Evolutionary conservation across 2,329 filamentous ascomycete genomes (phyloP), one percentile per base, ranked within the genome.

Genomic region (Coleophoma eucalyptorum): DNA sequence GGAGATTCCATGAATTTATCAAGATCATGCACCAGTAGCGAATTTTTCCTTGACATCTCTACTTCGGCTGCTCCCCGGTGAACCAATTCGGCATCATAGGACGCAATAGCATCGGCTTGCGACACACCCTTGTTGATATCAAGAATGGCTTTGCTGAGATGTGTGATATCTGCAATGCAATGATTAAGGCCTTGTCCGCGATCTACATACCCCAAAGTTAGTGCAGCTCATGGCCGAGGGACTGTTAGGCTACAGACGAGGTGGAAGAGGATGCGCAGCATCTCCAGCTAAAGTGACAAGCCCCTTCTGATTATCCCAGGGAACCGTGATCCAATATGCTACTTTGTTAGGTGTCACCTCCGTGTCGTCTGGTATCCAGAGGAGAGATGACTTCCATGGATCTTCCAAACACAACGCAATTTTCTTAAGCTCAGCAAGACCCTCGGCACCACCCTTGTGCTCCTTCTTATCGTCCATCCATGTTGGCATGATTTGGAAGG

Each of bases 181-280:
- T 46, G 43, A 19, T 46, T 46, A 2, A 46, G 32, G 15, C 43
- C 43, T 26, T 46, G 43, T 5, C 43, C 43, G 8, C 43, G 43
- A 20, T 46, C 35, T 38, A 5, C 35, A 26, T 11, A 38, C 7
- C 35, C 7, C 13, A 10, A 38, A 7, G 15, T 38, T n/a, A n/a
- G 35, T 11, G 3, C 6, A 18, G 15, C 35, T 18, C 35, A 15
- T 38, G 6, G 7, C 35, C 6, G 15, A 35, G n/a, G 4, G 26
- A 26, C 26, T 8, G 10, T n/a, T 35, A 38, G 35, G 6, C 35
- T n/a, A 38, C 35, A 10, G 2, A 38, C 35, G 49, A 26, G 46
- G 47, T 15, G 76, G 77, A 76, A 81, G 80, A n/a, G 77, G 72
- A 58, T 81, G 77, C 0, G 77, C 77, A 2, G 76, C 73, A 56